Percentiles rank a stretch among this genome's conserved stretches.
These are phyloP conservation scores for Suillus paluster DNA, from an alignment of 768 basidiomycete genomes.

Conservation along the genomic window DNA sequence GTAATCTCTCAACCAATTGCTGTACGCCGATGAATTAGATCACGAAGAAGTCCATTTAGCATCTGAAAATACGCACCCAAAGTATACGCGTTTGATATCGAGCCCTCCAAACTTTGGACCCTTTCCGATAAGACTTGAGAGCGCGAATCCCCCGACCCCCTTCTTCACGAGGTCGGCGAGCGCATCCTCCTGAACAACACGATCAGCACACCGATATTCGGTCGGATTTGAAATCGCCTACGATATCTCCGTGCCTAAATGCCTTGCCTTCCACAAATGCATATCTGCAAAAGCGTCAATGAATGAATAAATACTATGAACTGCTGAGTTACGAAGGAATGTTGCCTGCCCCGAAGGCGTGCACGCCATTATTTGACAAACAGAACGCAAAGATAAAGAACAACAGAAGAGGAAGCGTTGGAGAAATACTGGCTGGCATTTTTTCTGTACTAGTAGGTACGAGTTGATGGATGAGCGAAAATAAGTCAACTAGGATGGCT, in stretches of 20 bases:
- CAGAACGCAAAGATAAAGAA: conserved; percentile 59
- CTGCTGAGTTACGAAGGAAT: conserved; percentile 65
- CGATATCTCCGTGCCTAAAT: conserved; percentile 90
- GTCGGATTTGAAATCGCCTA: conserved; percentile 38
- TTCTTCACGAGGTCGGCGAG: conserved; percentile 65
- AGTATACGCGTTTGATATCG: conserved; percentile 85
- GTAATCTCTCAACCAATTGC: conserved; percentile 91
- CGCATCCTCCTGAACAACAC: conserved; percentile 63
- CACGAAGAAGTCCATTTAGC: not conserved
- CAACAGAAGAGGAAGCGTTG: conserved; percentile 46
- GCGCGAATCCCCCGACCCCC: conserved; percentile 58
- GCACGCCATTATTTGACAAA: conserved; percentile 59
- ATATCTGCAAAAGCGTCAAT: conserved; percentile 50
- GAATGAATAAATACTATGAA: not conserved
- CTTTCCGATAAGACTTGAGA: conserved; percentile 58
- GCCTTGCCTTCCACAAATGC: conserved; percentile 87
- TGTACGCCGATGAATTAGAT: conserved; percentile 28
- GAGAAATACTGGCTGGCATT: conserved; percentile 27
- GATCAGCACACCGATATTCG: conserved; percentile 1
- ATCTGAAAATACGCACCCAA: conserved; percentile 54
- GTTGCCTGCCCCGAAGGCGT: conserved; percentile 85
- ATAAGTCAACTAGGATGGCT: not conserved
- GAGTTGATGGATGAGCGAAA: conserved; percentile 5
- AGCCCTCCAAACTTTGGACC: conserved; percentile 76
- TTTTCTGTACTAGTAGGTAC: not conserved